Evolutionary conservation across 345 rosid genomes (phyloP), one percentile per base, ranked within the genome.

Genomic region (Pelargonium nanum): DNA sequence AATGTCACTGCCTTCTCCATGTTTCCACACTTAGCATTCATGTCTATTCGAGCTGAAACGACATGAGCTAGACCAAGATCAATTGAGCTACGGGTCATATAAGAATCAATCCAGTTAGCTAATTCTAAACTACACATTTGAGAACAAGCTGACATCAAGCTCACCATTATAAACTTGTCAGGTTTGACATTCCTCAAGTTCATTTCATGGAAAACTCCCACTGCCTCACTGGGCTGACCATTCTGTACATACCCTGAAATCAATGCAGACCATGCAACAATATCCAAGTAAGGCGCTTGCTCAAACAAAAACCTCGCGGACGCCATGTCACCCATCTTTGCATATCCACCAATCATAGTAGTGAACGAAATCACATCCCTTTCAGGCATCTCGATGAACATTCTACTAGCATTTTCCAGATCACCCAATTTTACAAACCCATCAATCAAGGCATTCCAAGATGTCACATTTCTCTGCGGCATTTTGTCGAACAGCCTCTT

Each of bases 1-100:
- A 87, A 72, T 13, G 61, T 61, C 10, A 58, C 51, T 1, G 95
- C 95, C 66, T 83, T 79, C 34, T 79, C 80, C 71, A 87, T 63
- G 74, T 81, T 79, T 56, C 90, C 93, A 67, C 93, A 85, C 69
- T 87, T 89, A 0, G 85, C 85, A 70, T 87, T 81, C 97, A 89
- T 89, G 65, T 85, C 88, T 58, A 89, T 68, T 61, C 77, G 79
- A 28, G 95, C 88, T 20, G 88, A 82, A 48, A 71, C 19, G 59
- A 89, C 80, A 65, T 83, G 83, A 65, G 61, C 32, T 55, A 61
- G 83, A 56, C 72, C 22, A 32, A 68, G 68, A 59, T 80, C 77
- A 7, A 78, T 48, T 23, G 79, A 64, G 55, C 71, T 74, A 55
- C 32, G 58, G 56, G 76, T 66, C 62, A 85, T 62, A 70, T 73